These are phyloP conservation scores for Wickerhamiella brachini DNA, from an alignment of 805 yeast species.

Conservation along the genomic window DNA sequence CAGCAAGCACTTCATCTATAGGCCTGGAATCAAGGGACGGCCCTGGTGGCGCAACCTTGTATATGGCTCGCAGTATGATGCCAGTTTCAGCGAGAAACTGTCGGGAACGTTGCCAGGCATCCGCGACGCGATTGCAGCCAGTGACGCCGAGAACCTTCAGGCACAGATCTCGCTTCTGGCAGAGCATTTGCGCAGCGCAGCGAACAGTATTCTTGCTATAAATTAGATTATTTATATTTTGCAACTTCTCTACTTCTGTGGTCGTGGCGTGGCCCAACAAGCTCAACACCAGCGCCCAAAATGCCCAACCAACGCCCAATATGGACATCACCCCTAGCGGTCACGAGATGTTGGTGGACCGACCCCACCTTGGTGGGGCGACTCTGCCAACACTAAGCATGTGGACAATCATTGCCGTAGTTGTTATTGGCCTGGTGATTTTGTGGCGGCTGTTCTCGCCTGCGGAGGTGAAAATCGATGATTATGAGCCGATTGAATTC, in stretches of 20 bases:
- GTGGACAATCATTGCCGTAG: neutral
- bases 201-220: slow-evolving; percentile 1
- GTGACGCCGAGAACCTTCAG: slow-evolving; percentile 42
- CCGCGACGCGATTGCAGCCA: slow-evolving; percentile 45
- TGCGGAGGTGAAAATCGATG: neutral
- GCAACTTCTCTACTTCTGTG: no score
- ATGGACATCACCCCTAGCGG: no score
- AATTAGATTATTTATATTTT: neutral
- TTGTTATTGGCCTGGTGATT: slow-evolving; percentile 3
- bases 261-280: no score
- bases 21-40: slow-evolving; percentile 33
- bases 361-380: neutral
- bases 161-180: slow-evolving; percentile 11
- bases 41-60: slow-evolving; percentile 54
- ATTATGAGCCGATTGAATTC: slow-evolving; percentile 17
- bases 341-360: no score
- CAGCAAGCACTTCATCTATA: slow-evolving; percentile 38
- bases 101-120: slow-evolving; percentile 67
- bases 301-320: no score
- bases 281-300: no score
- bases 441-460: neutral
- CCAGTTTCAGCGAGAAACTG: no score
- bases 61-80: slow-evolving; percentile 52
- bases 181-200: slow-evolving; percentile 11
- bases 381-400: slow-evolving; percentile 1